These are phyloP conservation scores for Mortierella sp. DNA, from an alignment of 371 early-diverging fungal species.

Conservation along the genomic window DNA sequence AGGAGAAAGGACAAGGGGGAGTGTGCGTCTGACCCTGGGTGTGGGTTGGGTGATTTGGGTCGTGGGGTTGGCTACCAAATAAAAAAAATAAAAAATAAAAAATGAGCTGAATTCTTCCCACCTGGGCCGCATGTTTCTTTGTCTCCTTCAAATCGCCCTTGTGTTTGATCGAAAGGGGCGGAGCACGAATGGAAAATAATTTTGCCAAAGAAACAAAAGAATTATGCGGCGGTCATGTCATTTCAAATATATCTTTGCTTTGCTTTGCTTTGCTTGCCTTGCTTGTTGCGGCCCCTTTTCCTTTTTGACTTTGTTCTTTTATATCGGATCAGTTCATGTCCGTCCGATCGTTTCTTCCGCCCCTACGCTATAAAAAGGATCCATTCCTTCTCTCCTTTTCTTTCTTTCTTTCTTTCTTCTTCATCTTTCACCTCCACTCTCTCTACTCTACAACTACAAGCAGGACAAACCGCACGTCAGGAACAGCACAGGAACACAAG, in stretches of 20 bases:
- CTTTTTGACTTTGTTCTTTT: not conserved
- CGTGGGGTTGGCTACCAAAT: not conserved
- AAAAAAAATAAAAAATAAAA: too few species aligned
- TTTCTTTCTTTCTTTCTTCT: not conserved
- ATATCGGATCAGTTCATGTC: slow-evolving; percentile 1
- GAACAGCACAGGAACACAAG: not conserved
- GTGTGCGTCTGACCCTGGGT: not conserved
- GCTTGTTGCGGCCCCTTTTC: not conserved
- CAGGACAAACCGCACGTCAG: not conserved
- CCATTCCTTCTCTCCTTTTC: not conserved
- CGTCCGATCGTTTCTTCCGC: not conserved
- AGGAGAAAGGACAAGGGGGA: not conserved
- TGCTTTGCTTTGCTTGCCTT: too few species aligned
- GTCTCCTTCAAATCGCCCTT: not conserved
- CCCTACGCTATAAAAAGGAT: not conserved
- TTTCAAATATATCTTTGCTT: not conserved
- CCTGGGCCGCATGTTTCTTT: not conserved
- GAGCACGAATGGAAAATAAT: slow-evolving; percentile 23
- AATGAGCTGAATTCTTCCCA: not conserved
- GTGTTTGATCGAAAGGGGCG: slow-evolving; percentile 8
- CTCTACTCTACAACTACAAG: not conserved
- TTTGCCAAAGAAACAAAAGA: slow-evolving; percentile 11
- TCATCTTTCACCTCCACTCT: not conserved
- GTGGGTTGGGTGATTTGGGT: not conserved
- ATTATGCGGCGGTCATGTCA: not conserved